phyloP scores from a whole-genome alignment of 139 green algal species.

The Chlorella sp. region DNA sequence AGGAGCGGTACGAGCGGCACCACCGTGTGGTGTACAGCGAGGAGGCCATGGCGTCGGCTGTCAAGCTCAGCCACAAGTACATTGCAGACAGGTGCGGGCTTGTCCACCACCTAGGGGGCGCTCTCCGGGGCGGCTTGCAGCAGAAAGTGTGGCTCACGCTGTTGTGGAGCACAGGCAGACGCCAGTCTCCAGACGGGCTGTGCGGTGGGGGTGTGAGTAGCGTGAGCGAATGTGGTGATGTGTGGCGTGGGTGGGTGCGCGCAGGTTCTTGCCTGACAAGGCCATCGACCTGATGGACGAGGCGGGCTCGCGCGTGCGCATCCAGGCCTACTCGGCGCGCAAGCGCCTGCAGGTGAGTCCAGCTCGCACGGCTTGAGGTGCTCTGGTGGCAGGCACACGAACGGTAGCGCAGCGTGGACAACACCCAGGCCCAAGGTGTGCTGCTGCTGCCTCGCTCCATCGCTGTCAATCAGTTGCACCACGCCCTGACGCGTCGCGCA shows the following conservation, averaged over 20 bases:
- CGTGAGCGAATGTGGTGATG: neutral
- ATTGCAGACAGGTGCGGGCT: conserved; percentile 79
- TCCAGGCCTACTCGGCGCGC: conserved; percentile 61
- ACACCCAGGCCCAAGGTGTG: too few relatives aligned
- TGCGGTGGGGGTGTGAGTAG: neutral
- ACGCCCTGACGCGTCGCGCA: too few relatives aligned
- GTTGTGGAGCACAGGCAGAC: too few relatives aligned
- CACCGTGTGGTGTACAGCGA: conserved; percentile 61
- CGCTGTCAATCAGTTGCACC: too few relatives aligned
- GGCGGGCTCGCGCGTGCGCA: conserved; percentile 81
- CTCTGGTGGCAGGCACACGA: too few relatives aligned
- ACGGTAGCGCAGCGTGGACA: too few relatives aligned
- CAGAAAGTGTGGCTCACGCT: too few relatives aligned
- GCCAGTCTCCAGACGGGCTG: too few relatives aligned
- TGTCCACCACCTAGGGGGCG: too few relatives aligned
- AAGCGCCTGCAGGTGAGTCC: conserved; percentile 17
- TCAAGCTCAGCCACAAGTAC: conserved; percentile 45
- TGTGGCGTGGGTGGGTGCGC: neutral
- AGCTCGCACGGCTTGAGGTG: too few relatives aligned
- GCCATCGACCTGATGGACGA: conserved; percentile 98
- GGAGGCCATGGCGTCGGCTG: conserved; percentile 49
- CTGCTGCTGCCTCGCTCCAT: too few relatives aligned
- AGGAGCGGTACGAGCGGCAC: conserved; percentile 80
- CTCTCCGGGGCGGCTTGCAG: too few relatives aligned
- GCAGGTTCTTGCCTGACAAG: conserved; percentile 7